Conservation (phyloP, 2,329 filamentous ascomycete species). For the Grosmannia clavigera region DNA sequence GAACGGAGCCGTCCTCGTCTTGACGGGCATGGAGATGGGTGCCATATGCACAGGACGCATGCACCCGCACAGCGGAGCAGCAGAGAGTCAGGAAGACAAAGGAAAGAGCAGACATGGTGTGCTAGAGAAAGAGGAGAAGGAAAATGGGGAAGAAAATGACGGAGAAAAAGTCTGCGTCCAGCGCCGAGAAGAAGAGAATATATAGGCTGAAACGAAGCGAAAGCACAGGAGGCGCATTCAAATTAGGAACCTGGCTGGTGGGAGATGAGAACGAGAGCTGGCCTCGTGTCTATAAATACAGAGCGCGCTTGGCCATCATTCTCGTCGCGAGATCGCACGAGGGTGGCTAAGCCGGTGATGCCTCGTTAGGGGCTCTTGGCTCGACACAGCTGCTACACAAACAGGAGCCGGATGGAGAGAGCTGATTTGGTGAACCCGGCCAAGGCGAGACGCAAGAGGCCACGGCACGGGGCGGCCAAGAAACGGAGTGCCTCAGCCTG, state of each 20-base stretch:
- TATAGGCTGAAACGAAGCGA: neutral
- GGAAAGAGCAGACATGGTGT: neutral
- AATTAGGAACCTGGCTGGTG: neutral
- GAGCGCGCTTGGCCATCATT: no score
- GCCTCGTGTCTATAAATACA: neutral
- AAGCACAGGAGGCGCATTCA: neutral
- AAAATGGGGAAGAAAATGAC: neutral
- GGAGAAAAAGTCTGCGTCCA: neutral
- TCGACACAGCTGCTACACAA: neutral
- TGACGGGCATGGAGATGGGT: conserved; percentile 23
- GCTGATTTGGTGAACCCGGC: no score
- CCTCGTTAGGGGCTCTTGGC: neutral
- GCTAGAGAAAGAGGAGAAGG: neutral
- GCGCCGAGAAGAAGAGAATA: neutral
- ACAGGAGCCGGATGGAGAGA: no score
- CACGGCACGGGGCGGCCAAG: no score
- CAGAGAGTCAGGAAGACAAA: neutral
- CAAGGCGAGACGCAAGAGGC: no score
- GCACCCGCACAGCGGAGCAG: neutral
- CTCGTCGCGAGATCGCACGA: no score
- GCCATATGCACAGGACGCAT: conserved; percentile 26
- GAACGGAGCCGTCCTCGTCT: conserved; percentile 17
- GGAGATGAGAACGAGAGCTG: neutral
- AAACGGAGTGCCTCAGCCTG: neutral
- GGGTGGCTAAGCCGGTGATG: neutral